These are phyloP conservation scores for Dothistroma pini DNA, from an alignment of 2,329 filamentous ascomycete species.

Conservation along the genomic window DNA sequence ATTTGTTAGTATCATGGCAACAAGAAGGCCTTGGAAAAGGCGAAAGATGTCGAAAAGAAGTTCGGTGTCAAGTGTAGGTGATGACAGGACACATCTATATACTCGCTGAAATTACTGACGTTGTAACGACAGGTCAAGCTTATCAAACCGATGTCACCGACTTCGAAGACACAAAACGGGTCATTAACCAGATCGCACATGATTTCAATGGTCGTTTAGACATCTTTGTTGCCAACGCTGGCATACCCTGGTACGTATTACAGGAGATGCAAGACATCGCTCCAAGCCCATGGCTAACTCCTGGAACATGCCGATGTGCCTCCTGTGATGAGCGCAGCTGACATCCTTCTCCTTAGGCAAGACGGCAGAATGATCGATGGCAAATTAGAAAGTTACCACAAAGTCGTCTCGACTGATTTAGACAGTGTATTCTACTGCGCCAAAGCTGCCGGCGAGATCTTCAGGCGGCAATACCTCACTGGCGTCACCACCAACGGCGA, in stretches of 20 bases:
- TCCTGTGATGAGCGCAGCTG: too few species aligned
- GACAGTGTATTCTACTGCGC: slow-evolving; percentile 46
- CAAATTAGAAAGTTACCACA: slow-evolving; percentile 59
- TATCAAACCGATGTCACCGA: slow-evolving; percentile 56
- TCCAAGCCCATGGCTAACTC: too few species aligned
- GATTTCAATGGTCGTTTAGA: slow-evolving; percentile 69
- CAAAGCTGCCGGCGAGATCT: slow-evolving; percentile 61
- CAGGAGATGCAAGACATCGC: too few species aligned
- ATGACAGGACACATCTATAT: slow-evolving; percentile 43
- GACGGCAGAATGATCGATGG: slow-evolving; percentile 66
- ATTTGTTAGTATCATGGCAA: slow-evolving; percentile 37
- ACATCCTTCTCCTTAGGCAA: neutral
- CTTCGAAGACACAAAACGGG: slow-evolving; percentile 53
- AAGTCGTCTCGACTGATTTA: slow-evolving; percentile 67
- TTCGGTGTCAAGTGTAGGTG: slow-evolving; percentile 35
- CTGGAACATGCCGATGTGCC: slow-evolving; percentile 39
- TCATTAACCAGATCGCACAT: slow-evolving; percentile 56
- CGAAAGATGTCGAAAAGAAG: slow-evolving; percentile 32
- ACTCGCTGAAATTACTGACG: slow-evolving; percentile 16
- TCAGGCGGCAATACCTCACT: slow-evolving; percentile 65
- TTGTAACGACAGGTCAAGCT: slow-evolving; percentile 1
- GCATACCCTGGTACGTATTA: slow-evolving; percentile 56
- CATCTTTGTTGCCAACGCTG: slow-evolving; percentile 75
- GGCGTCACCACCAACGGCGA: slow-evolving; percentile 51
- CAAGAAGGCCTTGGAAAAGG: slow-evolving; percentile 33